Evolutionary conservation across 2,329 filamentous ascomycete species (phyloP).

Genomic region (Colletotrichum lupini): DNA sequence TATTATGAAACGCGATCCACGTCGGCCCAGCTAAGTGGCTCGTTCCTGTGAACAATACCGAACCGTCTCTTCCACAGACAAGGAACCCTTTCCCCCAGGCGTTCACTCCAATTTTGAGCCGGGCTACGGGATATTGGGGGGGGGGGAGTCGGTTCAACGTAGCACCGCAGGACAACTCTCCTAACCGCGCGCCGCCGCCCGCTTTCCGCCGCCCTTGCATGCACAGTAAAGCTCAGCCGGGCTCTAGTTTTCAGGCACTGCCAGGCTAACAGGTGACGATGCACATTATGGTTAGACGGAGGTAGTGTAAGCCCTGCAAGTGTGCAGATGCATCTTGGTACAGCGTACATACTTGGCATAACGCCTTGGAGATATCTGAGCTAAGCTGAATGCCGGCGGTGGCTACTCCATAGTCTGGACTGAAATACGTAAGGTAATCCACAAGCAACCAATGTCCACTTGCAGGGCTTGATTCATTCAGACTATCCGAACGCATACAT

Average conservation of each 20-base stretch:
- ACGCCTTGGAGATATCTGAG: no score
- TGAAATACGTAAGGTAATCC: no score
- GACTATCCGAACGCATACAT: background rate
- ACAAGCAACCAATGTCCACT: no score
- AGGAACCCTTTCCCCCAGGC: background rate
- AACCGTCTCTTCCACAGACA: conserved; percentile 1
- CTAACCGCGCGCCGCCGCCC: conserved; percentile 8
- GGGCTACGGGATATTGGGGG: no score
- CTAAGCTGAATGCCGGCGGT: no score
- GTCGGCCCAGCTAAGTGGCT: background rate
- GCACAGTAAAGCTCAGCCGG: conserved; percentile 2
- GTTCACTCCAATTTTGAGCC: background rate
- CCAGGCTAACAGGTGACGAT: conserved; percentile 2
- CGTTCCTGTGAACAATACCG: background rate
- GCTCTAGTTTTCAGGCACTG: background rate
- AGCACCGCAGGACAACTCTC: conserved; percentile 20
- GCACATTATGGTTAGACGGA: conserved; percentile 9
- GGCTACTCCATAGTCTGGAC: no score
- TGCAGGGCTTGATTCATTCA: background rate
- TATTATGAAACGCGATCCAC: conserved; percentile 3
- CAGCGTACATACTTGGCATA: background rate
- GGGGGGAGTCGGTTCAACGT: background rate
- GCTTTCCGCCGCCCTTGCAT: conserved; percentile 30
- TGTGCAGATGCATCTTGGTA: background rate
- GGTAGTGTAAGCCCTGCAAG: conserved; percentile 4